These are phyloP conservation scores for Penicillium capsulatum DNA, from an alignment of 2,329 filamentous ascomycete genomes.

Conservation along the genomic window DNA sequence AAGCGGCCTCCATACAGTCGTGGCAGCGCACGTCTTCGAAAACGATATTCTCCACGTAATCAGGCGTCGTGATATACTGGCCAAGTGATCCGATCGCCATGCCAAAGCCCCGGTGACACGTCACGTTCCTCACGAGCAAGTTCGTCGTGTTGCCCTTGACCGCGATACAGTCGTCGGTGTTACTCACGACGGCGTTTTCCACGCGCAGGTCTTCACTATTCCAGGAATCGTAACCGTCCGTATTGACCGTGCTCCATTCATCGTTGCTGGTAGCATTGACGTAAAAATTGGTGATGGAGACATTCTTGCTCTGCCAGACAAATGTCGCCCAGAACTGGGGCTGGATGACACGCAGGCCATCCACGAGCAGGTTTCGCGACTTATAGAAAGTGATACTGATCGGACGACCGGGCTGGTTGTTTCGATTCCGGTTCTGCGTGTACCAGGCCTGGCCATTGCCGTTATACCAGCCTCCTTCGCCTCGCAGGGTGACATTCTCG, in stretches of 20 bases:
- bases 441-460: slow-evolving; percentile 62
- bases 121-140: slow-evolving; percentile 38
- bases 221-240: slow-evolving; percentile 51
- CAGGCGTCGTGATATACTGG: slow-evolving; percentile 34
- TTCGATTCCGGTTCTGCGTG: slow-evolving; percentile 43
- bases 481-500: slow-evolving; percentile 48
- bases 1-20: slow-evolving; percentile 21
- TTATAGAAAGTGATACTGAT: slow-evolving; percentile 51
- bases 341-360: slow-evolving; percentile 48
- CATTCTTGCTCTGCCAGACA: slow-evolving; percentile 47
- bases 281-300: slow-evolving; percentile 52
- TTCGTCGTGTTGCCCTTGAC: slow-evolving; percentile 43
- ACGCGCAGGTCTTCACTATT: slow-evolving; percentile 48
- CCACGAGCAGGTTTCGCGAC: slow-evolving; percentile 48
- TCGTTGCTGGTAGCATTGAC: slow-evolving; percentile 48
- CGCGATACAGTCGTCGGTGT: slow-evolving; percentile 38
- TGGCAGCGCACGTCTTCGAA: slow-evolving; percentile 31
- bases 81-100: slow-evolving; percentile 41
- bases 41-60: slow-evolving; percentile 38
- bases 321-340: slow-evolving; percentile 51
- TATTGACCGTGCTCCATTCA: slow-evolving; percentile 48
- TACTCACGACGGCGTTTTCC: slow-evolving; percentile 44
- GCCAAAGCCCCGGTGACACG: slow-evolving; percentile 37
- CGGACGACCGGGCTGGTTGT: slow-evolving; percentile 50
- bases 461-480: slow-evolving; percentile 52